A percentile compares a stretch with the other conserved stretches of the same genome.
These are phyloP conservation scores for Bjerkandera adusta DNA, from an alignment of 1,284 basidiomycete species.

Conservation along the genomic window DNA sequence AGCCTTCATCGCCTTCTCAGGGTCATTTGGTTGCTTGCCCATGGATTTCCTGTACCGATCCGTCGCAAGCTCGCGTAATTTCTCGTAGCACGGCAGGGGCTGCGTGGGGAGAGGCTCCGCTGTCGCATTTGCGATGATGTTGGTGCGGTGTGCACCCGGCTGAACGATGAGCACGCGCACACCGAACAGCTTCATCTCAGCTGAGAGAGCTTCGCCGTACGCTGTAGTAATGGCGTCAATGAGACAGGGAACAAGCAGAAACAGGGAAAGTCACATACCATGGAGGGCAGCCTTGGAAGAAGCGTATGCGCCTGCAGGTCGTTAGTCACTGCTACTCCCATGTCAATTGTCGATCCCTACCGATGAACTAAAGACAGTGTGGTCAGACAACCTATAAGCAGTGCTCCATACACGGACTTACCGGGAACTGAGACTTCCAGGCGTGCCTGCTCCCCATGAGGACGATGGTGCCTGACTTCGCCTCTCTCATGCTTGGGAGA, in stretches of 20 bases:
- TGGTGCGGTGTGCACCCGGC: constrained; percentile 25
- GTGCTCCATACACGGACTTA: constrained; percentile 24
- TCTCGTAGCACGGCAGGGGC: constrained; percentile 34
- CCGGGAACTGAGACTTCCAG: constrained; percentile 25
- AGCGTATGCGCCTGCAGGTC: constrained; percentile 24
- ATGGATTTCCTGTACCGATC: constrained; percentile 27
- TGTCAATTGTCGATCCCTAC: constrained; percentile 1
- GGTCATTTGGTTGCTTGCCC: constrained; percentile 45
- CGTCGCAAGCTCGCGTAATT: constrained; percentile 29
- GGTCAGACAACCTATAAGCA: neutral
- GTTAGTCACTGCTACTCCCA: neutral
- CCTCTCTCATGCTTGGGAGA: constrained; percentile 31
- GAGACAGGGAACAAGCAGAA: neutral
- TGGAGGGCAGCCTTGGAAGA: constrained; percentile 35
- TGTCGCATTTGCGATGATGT: constrained; percentile 11
- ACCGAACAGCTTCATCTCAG: constrained; percentile 21
- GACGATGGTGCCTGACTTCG: constrained; percentile 30
- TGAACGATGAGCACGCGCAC: constrained; percentile 23
- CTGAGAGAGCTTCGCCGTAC: constrained; percentile 20
- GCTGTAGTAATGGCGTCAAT: constrained; percentile 11
- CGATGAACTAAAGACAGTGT: neutral
- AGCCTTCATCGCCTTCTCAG: constrained; percentile 46
- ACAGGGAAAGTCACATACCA: constrained; percentile 16
- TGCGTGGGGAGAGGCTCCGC: neutral
- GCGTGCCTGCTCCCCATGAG: constrained; percentile 34